These are phyloP conservation scores for Hymenoscyphus salicellus DNA, from an alignment of 2,329 filamentous ascomycete genomes.

Conservation along the genomic window DNA sequence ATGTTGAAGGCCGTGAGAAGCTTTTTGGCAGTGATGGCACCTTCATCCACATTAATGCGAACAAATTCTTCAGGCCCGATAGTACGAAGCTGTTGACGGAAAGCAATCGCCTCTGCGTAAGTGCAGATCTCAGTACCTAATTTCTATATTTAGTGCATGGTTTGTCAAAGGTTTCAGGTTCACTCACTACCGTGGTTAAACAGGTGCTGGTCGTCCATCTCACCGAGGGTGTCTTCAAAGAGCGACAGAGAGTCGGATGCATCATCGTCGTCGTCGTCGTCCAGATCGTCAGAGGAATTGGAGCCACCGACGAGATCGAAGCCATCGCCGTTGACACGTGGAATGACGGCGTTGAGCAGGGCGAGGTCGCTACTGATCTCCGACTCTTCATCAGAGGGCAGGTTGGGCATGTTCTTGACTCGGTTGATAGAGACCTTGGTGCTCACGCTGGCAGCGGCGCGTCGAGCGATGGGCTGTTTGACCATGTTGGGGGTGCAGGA, in stretches of 20 bases:
- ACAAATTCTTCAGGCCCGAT: constrained; percentile 78
- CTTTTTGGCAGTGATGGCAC: constrained; percentile 73
- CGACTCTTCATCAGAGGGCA: background rate
- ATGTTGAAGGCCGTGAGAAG: constrained; percentile 84
- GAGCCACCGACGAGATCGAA: background rate
- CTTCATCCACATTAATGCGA: constrained; percentile 65
- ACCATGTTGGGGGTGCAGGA: background rate
- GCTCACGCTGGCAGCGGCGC: too few species aligned
- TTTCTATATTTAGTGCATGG: constrained; percentile 27
- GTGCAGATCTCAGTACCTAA: constrained; percentile 48
- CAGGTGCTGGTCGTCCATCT: constrained; percentile 47
- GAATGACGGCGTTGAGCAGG: background rate
- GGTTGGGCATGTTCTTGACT: too few species aligned
- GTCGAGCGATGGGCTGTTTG: background rate
- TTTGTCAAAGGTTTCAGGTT: constrained; percentile 17
- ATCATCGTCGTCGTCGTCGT: constrained; percentile 14
- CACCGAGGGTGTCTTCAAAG: constrained; percentile 44
- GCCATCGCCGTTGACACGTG: background rate
- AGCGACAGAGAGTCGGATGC: constrained; percentile 44
- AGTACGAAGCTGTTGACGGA: constrained; percentile 68
- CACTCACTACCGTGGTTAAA: constrained; percentile 40
- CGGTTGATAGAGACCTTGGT: too few species aligned
- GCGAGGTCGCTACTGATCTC: constrained; percentile 2
- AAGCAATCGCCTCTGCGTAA: constrained; percentile 64
- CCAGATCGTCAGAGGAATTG: background rate